A percentile compares a stretch with the other conserved stretches of the same genome.
These are phyloP conservation scores for Nicotiana undulata DNA, from an alignment of 257 asterid species.

Conservation along the genomic window DNA sequence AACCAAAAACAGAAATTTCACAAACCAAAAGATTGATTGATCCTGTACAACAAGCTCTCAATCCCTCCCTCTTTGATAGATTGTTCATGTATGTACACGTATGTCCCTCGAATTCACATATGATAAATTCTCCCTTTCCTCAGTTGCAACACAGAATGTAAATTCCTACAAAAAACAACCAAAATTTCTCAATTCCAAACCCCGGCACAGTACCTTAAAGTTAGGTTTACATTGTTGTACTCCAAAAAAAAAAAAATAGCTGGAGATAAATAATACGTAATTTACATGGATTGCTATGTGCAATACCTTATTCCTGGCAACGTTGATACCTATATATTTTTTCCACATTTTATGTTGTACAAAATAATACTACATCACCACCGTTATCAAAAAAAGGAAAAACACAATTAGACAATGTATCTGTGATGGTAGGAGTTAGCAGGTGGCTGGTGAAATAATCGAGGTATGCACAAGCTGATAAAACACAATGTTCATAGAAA, in stretches of 20 bases:
- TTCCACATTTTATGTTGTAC: background rate
- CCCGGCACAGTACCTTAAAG: background rate
- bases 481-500: no score
- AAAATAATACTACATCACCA: background rate
- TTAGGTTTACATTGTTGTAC: background rate
- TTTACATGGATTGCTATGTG: background rate
- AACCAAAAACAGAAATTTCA: background rate
- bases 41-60: background rate
- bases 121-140: background rate
- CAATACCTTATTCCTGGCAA: background rate
- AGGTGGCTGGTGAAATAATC: no score
- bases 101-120: background rate
- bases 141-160: background rate
- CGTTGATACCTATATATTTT: background rate
- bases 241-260: background rate
- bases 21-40: background rate
- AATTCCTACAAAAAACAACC: background rate
- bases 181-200: background rate
- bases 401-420: no score
- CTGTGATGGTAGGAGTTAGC: no score
- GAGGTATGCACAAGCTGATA: no score
- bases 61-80: slow-evolving; percentile 6
- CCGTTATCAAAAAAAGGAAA: background rate
- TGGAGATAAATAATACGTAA: background rate
- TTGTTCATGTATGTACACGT: background rate